Percentiles rank a stretch among this genome's conserved stretches.
Evolutionary conservation across 108 stramenopile species (phyloP).

Genomic region (Stephanodiscus triporus): DNA sequence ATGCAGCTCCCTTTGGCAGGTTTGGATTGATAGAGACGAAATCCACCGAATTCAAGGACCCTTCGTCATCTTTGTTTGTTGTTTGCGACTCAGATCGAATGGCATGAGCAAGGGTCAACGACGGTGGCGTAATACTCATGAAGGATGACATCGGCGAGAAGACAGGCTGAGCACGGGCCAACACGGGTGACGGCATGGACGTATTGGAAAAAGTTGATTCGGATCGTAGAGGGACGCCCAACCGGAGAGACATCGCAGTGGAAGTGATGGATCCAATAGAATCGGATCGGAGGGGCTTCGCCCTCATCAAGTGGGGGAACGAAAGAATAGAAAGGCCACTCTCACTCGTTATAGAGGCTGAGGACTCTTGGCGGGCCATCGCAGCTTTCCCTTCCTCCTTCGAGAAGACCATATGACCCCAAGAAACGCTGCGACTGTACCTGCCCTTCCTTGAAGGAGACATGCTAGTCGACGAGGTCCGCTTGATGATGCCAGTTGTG

Average conservation of each 20-base stretch:
- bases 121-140: not conserved
- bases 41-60: constrained; percentile 26
- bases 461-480: constrained; percentile 19
- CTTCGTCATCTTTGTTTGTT: constrained; percentile 27
- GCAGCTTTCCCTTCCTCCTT: constrained; percentile 28
- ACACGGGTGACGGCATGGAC: constrained; percentile 16
- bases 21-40: constrained; percentile 7
- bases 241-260: constrained; percentile 10
- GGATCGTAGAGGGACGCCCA: constrained; percentile 43
- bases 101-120: constrained; percentile 24
- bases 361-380: not conserved
- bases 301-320: constrained; percentile 43
- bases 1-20: constrained; percentile 20
- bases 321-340: constrained; percentile 42
- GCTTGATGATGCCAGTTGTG: constrained; percentile 40
- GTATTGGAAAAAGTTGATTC: constrained; percentile 37
- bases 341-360: constrained; percentile 12
- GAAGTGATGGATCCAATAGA: constrained; percentile 35
- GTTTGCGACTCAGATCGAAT: constrained; percentile 40
- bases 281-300: constrained; percentile 47
- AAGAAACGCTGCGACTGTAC: constrained; percentile 49
- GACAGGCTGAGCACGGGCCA: constrained; percentile 31
- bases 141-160: constrained; percentile 32
- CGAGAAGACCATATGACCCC: constrained; percentile 33
- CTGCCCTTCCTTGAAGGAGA: constrained; percentile 25